A percentile compares a stretch with the other conserved stretches of the same genome.
These are phyloP conservation scores for Epichloe gansuensis DNA, from an alignment of 2,329 filamentous ascomycete genomes.

Conservation along the genomic window DNA sequence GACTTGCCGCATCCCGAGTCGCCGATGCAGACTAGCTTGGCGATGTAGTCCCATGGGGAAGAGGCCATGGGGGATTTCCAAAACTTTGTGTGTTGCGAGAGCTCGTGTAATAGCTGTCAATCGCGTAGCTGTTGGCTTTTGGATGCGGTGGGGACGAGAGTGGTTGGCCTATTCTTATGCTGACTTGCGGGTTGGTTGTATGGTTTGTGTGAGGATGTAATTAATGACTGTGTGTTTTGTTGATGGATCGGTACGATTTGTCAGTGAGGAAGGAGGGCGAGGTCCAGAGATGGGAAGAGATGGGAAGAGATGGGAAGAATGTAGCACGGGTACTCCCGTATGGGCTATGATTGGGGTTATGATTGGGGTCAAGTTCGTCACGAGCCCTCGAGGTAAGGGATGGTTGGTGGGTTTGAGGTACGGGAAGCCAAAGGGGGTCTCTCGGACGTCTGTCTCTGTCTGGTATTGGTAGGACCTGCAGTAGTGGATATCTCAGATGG, in stretches of 20 bases:
- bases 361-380: conserved; percentile 1
- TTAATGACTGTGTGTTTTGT: not conserved
- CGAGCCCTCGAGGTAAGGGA: not conserved
- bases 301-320: not conserved
- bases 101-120: not conserved
- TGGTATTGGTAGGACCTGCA: conserved; percentile 2
- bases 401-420: not conserved
- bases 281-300: not conserved
- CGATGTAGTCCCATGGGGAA: conserved; percentile 93
- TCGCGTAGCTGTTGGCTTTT: not conserved
- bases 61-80: conserved; percentile 33
- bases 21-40: conserved; percentile 95
- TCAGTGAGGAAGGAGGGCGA: not conserved
- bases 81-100: not conserved
- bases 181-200: not conserved
- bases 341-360: not conserved
- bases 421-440: not conserved
- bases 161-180: not conserved
- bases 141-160: too few species aligned
- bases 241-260: not conserved
- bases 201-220: not conserved
- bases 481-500: not conserved
- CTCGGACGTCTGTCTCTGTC: not conserved
- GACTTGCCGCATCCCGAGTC: conserved; percentile 96
- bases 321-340: not conserved